Percentiles rank a stretch among this genome's conserved stretches.
phyloP scores from a whole-genome alignment of 306 rosid genomes.

The Mucuna pruriens region DNA sequence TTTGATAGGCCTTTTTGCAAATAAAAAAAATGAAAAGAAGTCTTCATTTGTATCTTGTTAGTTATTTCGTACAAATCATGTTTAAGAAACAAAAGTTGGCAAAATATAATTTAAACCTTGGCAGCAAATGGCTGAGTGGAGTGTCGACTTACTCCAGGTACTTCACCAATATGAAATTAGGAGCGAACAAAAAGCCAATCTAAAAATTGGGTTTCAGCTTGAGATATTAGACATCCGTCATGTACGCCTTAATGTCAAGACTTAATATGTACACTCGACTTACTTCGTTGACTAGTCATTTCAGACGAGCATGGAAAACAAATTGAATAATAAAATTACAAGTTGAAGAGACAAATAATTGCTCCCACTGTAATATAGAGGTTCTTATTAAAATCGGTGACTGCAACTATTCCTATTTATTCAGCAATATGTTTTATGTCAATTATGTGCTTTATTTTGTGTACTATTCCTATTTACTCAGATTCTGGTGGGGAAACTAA shows the following conservation, averaged over 20 bases:
- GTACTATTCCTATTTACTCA: too few relatives aligned
- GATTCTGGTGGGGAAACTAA: not conserved
- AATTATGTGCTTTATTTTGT: not conserved
- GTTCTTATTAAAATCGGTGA: slow-evolving; percentile 1
- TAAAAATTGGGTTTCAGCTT: not conserved
- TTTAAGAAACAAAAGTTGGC: too few relatives aligned
- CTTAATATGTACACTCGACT: not conserved
- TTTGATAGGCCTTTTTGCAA: too few relatives aligned
- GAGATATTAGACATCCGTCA: not conserved
- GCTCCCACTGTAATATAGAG: not conserved
- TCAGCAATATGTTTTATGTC: slow-evolving; percentile 6
- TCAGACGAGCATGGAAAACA: not conserved
- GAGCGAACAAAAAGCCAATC: too few relatives aligned
- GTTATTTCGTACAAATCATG: not conserved
- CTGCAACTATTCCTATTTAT: too few relatives aligned
- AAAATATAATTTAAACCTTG: too few relatives aligned
- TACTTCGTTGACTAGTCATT: not conserved
- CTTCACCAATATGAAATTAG: too few relatives aligned
- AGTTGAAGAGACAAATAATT: not conserved
- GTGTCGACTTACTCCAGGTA: too few relatives aligned
- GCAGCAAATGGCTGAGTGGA: too few relatives aligned
- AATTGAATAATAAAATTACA: not conserved
- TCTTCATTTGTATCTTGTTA: not conserved
- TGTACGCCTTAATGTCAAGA: too few relatives aligned
- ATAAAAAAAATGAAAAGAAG: not conserved